Base-by-base conservation (phyloP, 139 green algal genomes). In the Chlorella sorokiniana region DNA sequence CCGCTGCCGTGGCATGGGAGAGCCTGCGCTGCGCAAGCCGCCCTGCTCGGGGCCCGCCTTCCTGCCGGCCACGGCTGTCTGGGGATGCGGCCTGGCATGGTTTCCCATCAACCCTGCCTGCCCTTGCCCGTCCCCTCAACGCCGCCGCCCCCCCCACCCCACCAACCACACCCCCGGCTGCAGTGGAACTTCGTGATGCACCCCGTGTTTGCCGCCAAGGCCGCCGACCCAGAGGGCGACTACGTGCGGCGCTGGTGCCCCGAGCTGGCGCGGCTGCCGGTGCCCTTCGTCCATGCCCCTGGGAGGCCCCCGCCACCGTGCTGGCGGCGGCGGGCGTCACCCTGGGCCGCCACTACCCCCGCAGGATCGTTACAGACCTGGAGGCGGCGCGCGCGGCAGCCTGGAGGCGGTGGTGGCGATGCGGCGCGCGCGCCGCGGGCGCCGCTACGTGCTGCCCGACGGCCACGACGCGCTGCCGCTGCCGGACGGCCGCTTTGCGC, bases 181-280 rank as follows among this genome's bases (percentile, higher is more conserved):
- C 48, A 59, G 48, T 59, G 48, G 48, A 59, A 59, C 48, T 59
- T 59, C 16, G 48, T 59, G 16, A 59, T 59, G 48, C 48, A 59
- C 48, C 48, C 48, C 14, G 48, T 59, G 14, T 59, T 25, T 16
- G 48, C 48, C 14, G 48, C 48, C 48, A 59, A 59, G 48, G 48
- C 48, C 14, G 48, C 48, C 14, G 95, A 98, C 84, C 93, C 93
- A 1, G 85, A 95, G 33, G 95, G 95, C 42, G 78, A 93, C 67
- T 98, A 96, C 78, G 90, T 98, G 62, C 89, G 93, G 27, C 83
- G 90, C 44, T 98, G 95, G 95, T 61, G 98, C 72, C 94, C 95
- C 4, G 89, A 88, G 64, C 89, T 97, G 67, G 86, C 87, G 1
- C 86, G 91, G 8, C 72, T 98, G 84, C 92, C 93, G 20, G 78